Evolutionary conservation across 192 early-diverging fungal genomes (phyloP), one percentile per base, ranked within the genome.

Genomic region (Irineochytrium annulatum): DNA sequence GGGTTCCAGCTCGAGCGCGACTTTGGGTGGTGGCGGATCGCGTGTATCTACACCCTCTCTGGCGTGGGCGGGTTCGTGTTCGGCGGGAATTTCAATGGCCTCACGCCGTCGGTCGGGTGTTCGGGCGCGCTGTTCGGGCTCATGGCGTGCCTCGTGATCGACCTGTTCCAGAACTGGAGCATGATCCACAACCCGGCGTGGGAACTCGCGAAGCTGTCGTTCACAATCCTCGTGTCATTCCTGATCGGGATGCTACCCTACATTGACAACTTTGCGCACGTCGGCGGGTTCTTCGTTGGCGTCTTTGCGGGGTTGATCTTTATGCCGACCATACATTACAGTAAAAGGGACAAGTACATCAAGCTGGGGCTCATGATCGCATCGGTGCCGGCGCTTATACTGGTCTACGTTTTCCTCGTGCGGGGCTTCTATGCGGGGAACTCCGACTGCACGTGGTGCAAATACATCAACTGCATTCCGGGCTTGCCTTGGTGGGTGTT

Each of bases 211-310:
- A 87, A 87, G 62, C 69, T 92, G 26, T 31, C 82, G 1, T 34
- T 87, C 19, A 72, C 81, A 43, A 86, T 87, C 27, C 1, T 84
- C 1, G 35, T 91, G 30, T 85, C 87, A 2, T 77, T 94, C 53
- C 72, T 78, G 6, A 62, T 93, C 19, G 92, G 92, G 0, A 75
- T 87, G 33, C 66, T 94, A 3, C 90, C 91, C 1, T 82, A 73
- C 66, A 62, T 91, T 22, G 91, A 93, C 69, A 93, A 93, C 67
- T 89, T 89, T 69, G 89, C 91, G 16, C 91, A 93, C 76, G 75
- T 91, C 41, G 91, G 89, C 34, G 88, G 89, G 2, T 90, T 87
- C 62, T 62, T 86, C 32, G 69, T 67, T 44, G 89, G 88, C 0
- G 61, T 89, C 33, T 43, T 89, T 22, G 69, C 86, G 6, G 85